A percentile compares a stretch with the other conserved stretches of the same genome.
Conservation (phyloP, 371 early-diverging fungal species). For the Mucor lusitanicus region DNA sequence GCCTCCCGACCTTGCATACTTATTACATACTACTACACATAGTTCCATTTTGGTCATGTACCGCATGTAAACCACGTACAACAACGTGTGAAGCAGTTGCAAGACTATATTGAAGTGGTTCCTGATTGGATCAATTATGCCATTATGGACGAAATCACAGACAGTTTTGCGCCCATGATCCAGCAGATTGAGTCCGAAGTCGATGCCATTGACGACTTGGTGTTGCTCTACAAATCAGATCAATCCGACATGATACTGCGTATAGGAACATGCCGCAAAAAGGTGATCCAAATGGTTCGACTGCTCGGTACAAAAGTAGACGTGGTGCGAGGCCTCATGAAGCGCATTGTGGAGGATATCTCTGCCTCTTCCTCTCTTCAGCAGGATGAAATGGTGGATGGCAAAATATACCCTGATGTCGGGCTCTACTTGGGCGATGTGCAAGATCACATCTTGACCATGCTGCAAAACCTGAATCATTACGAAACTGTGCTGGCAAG, state of each 20-base stretch:
- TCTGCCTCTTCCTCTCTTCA: background rate
- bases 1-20: too few species aligned
- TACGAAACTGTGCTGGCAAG: slow-evolving; percentile 89
- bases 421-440: slow-evolving; percentile 88
- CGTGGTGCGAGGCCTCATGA: slow-evolving; percentile 70
- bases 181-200: slow-evolving; percentile 81
- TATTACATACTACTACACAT: background rate
- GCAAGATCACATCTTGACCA: slow-evolving; percentile 92
- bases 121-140: slow-evolving; percentile 89
- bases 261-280: slow-evolving; percentile 81
- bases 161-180: slow-evolving; percentile 79
- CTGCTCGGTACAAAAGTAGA: slow-evolving; percentile 80
- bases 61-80: slow-evolving; percentile 58
- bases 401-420: slow-evolving; percentile 47
- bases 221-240: slow-evolving; percentile 64
- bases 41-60: slow-evolving; percentile 62
- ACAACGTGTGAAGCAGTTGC: slow-evolving; percentile 58
- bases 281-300: slow-evolving; percentile 76
- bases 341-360: slow-evolving; percentile 42
- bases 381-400: slow-evolving; percentile 13
- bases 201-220: slow-evolving; percentile 86
- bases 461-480: slow-evolving; percentile 87
- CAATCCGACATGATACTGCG: slow-evolving; percentile 82
- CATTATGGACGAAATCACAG: slow-evolving; percentile 83
- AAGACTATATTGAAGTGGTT: slow-evolving; percentile 58